Base-by-base conservation (phyloP, 75 land plant genomes). In the Picea glauca region DNA sequence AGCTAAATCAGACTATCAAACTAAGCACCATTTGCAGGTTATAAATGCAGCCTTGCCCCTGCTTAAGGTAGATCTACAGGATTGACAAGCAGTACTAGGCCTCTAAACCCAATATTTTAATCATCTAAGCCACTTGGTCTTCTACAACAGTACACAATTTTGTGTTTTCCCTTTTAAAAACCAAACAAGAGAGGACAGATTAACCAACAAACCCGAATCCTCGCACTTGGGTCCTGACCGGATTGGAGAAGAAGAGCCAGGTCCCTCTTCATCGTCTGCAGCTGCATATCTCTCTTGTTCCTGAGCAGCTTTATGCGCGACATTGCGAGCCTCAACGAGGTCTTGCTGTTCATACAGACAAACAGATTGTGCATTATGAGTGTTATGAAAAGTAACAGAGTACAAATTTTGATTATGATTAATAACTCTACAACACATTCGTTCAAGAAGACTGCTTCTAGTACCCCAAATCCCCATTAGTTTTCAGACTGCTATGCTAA, bases 221-320 rank as follows among this genome's bases (percentile, higher is more conserved):
- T 82, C 56, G 96, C 96, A 76, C 91, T 94, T 58, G 92, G 82
- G 15, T 92, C 95, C 78, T 94, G 96, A 32, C 90, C 89, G 50
- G 91, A 86, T 66, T 86, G 84, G 14, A 94, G 93, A 58, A 94
- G 91, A 84, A 87, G 76, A 50, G 95, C 89, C 74, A 94, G 79
- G 75, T 94, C 95, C 17, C 95, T 76, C 26, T 89, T 80, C 95
- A 94, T 88, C 74, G 87, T 89, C 82, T 79, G 88, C 61, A 94
- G 76, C 83, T 88, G 90, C 56, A 74, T 84, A 57, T 87, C 84
- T 62, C 96, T 79, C 85, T 92, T 92, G 85, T 94, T 94, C 62
- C 93, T 87, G 78, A 94, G 83, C 62, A 94, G 84, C 88, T 94
- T 94, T 79, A 94, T 94, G 72, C 95, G 89, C 35, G 96, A 90